Conservation (phyloP, 257 asterid species). For the Nicotiana benthamiana region DNA sequence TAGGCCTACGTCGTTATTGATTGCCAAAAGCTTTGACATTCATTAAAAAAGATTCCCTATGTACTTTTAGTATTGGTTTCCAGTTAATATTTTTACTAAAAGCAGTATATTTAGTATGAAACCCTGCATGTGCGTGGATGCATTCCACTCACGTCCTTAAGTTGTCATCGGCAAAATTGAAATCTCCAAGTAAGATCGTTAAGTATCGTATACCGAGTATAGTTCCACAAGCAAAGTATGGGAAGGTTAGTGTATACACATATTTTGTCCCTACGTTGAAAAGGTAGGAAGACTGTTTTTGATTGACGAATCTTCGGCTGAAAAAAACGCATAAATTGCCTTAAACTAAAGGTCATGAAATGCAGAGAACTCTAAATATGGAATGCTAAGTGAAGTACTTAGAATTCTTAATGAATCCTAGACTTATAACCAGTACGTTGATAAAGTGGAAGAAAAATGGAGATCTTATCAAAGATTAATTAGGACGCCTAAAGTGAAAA, state of each 20-base stretch:
- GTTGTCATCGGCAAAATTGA: neutral
- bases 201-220: too few species aligned
- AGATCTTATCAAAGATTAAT: too few species aligned
- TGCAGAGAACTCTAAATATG: neutral
- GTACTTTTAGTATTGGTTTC: neutral
- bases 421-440: neutral
- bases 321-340: too few species aligned
- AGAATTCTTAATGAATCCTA: neutral
- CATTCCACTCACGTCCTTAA: neutral
- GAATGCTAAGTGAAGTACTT: neutral
- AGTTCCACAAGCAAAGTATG: rapidly evolving
- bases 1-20: neutral
- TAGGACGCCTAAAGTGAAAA: too few species aligned
- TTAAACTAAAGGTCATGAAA: neutral
- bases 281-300: rapidly evolving
- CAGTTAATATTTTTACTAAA: neutral
- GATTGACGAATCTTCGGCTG: too few species aligned
- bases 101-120: neutral
- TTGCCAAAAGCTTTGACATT: neutral
- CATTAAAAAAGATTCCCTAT: neutral
- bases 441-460: neutral
- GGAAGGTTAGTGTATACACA: too few species aligned
- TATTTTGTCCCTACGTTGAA: rapidly evolving
- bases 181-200: neutral
- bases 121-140: neutral